These are phyloP conservation scores for Trichoderma guizhouense DNA, from an alignment of 2,329 filamentous ascomycete genomes.

Conservation along the genomic window DNA sequence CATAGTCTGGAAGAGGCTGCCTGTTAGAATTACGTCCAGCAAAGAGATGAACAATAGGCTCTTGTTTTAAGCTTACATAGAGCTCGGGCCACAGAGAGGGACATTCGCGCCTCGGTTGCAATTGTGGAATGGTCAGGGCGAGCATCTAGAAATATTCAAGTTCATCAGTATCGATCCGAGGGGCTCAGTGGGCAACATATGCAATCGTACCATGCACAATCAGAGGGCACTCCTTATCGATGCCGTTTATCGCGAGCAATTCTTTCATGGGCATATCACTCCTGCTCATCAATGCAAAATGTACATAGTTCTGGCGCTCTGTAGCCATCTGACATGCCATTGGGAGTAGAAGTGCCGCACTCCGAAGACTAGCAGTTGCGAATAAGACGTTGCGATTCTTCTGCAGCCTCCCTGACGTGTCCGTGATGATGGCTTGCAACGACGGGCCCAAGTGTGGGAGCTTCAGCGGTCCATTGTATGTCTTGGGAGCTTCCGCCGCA, in stretches of 20 bases:
- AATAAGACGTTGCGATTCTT: constrained; percentile 74
- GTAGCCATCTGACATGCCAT: constrained; percentile 83
- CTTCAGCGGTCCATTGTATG: constrained; percentile 66
- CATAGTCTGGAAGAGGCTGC: constrained; percentile 45
- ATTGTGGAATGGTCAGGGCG: constrained; percentile 68
- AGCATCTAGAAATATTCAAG: constrained; percentile 55
- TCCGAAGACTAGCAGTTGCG: constrained; percentile 69
- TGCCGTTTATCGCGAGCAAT: constrained; percentile 73
- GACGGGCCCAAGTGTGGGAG: constrained; percentile 64
- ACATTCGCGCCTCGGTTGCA: constrained; percentile 69
- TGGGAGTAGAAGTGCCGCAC: constrained; percentile 69
- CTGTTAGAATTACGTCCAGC: background rate
- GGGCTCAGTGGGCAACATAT: background rate
- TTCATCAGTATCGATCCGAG: constrained; percentile 21
- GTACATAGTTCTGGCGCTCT: constrained; percentile 68
- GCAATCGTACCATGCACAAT: constrained; percentile 49
- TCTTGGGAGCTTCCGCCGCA: background rate
- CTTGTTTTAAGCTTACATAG: constrained; percentile 47
- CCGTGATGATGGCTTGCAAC: constrained; percentile 54
- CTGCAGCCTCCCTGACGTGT: constrained; percentile 48
- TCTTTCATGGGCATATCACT: constrained; percentile 66
- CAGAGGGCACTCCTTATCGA: constrained; percentile 68
- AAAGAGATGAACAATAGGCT: background rate
- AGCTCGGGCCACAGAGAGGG: constrained; percentile 59
- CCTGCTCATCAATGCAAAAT: constrained; percentile 75